A percentile compares a stretch with the other conserved stretches of the same genome.
phyloP scores from a whole-genome alignment of 257 asterid genomes.

The Lantana camara region DNA sequence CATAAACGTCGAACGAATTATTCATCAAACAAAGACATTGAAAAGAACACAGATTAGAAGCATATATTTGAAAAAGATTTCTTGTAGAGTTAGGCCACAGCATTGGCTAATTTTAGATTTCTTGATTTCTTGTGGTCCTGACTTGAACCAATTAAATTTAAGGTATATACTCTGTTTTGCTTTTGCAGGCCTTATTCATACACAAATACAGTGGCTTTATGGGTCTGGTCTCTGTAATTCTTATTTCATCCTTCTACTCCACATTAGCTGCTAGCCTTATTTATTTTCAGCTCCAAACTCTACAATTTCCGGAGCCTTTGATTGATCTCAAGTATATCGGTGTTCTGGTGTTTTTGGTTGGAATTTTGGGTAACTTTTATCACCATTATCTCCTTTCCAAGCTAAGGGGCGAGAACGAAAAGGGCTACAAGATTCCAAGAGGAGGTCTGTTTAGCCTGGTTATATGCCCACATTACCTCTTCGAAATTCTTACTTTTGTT shows the following conservation, averaged over 20 bases:
- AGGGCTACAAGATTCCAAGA: slow-evolving; percentile 61
- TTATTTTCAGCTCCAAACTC: slow-evolving; percentile 46
- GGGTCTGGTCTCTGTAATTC: slow-evolving; percentile 38
- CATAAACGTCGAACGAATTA: too few species aligned
- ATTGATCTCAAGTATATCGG: slow-evolving; percentile 67
- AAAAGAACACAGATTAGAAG: too few species aligned
- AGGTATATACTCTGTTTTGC: background rate
- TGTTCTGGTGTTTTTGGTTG: slow-evolving; percentile 34
- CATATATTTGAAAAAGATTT: too few species aligned
- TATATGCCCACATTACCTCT: slow-evolving; percentile 76
- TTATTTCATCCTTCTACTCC: slow-evolving; percentile 46
- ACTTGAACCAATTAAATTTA: too few species aligned
- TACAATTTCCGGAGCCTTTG: slow-evolving; percentile 48
- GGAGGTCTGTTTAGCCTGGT: slow-evolving; percentile 70
- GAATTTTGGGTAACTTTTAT: slow-evolving; percentile 63
- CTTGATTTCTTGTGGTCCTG: too few species aligned
- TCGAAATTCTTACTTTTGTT: slow-evolving; percentile 49
- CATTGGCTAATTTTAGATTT: too few species aligned
- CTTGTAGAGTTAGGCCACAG: too few species aligned
- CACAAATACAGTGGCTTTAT: slow-evolving; percentile 70
- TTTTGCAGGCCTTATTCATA: slow-evolving; percentile 60
- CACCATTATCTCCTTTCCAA: slow-evolving; percentile 69
- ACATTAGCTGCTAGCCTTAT: slow-evolving; percentile 43
- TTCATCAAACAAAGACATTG: too few species aligned
- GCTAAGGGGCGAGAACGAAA: slow-evolving; percentile 52